These are phyloP conservation scores for Orbilia blumenaviensis DNA, from an alignment of 2,329 filamentous ascomycete species.

Conservation along the genomic window DNA sequence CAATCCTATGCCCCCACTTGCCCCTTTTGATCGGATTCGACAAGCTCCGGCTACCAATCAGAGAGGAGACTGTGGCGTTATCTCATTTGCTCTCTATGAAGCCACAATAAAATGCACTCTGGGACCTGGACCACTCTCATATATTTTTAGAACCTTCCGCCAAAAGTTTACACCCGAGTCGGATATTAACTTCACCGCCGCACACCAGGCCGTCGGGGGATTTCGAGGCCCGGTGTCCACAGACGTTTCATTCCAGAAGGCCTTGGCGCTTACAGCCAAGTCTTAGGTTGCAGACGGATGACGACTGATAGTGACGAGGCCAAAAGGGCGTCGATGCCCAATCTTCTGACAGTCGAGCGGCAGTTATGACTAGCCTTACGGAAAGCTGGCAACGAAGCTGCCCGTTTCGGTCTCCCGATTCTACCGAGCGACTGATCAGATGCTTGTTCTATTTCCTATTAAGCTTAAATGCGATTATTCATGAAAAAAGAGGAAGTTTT, in stretches of 20 bases:
- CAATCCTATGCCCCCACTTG: conserved; percentile 43
- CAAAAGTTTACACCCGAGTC: conserved; percentile 42
- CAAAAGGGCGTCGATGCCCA: conserved; percentile 34
- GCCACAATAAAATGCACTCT: neutral
- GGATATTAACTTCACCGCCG: conserved; percentile 43
- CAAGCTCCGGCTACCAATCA: conserved; percentile 29
- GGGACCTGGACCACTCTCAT: neutral
- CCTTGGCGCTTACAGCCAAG: conserved; percentile 53
- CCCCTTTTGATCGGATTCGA: conserved; percentile 43
- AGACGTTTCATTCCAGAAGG: conserved; percentile 41
- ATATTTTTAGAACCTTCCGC: conserved; percentile 45
- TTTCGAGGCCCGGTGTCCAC: neutral
- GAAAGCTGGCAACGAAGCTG: conserved; percentile 19
- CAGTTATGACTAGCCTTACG: conserved; percentile 24
- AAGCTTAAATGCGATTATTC: conserved; percentile 37
- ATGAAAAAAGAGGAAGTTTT: conserved; percentile 1
- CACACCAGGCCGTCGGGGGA: conserved; percentile 7
- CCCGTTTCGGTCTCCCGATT: conserved; percentile 20
- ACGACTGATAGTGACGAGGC: conserved; percentile 51
- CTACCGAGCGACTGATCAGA: conserved; percentile 40
- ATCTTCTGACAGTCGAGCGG: conserved; percentile 16
- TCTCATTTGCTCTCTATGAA: conserved; percentile 19
- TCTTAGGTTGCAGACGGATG: conserved; percentile 51
- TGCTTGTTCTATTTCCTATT: conserved; percentile 5
- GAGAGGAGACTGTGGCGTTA: conserved; percentile 36